Evolutionary conservation across 306 rosid genomes (phyloP), one percentile per base, ranked within the genome.

Genomic region (Chamaecrista fasciculata): DNA sequence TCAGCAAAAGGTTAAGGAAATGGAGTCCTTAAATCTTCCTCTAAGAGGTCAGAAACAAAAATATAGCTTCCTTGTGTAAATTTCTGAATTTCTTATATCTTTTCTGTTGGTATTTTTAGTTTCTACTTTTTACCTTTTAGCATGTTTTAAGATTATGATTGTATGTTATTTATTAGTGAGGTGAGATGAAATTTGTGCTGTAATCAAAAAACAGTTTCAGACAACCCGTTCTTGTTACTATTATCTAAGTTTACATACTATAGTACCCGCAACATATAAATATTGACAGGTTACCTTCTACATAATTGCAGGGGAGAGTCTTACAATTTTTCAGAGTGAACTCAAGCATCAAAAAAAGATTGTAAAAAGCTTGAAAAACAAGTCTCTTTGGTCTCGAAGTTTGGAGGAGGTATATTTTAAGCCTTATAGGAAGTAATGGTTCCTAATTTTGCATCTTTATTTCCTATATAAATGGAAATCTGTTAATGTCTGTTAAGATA

Each of bases 371-470:
- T 80, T 91, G 89, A 85, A 89, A 84, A 91, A 75, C 87, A 95
- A 87, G 79, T 89, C 96, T 78, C 96, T 95, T 26, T 95, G 99
- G 99, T 81, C 93, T 44, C 82, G 79, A 76, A 82, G 28, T 74
- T 80, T 89, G 78, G 96, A 95, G 63, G 96, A 89, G 99, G 99
- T 95, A 88, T 76, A 73, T 70, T 55, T 34, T 71, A 69, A 75
- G 59, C 58, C 67, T 26, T 11, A 10, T 46, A 29, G 67, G 60
- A 43, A 65, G 12, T 61, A 69, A 20, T 52, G 26, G 21, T 61
- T 74, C 44, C 55, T 74, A 34, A 44, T 47, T 56, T 67, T 66
- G 50, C 50, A 43, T 61, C 28, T 57, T 34, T 14, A 58, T 63
- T 18, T 26, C 59, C 40, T 37, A 24, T 48, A 52, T 62, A 62